Base-by-base conservation (phyloP, 257 asterid species). In the Orobanche coerulescens region DNA sequence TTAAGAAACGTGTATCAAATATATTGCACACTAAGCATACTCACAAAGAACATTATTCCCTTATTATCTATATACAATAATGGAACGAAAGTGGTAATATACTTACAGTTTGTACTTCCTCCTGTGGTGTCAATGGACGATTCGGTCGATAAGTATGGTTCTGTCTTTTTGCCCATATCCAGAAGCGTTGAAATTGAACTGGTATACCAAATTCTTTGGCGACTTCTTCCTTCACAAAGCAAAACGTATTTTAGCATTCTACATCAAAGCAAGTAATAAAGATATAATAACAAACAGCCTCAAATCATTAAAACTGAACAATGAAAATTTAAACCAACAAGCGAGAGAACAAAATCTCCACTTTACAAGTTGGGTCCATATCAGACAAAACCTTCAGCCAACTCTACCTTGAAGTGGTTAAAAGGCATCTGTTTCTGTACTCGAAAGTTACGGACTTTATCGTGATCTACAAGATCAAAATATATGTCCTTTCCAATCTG, bases 91-190 rank as follows among this genome's bases (percentile, higher is more conserved):
- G 5, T 11, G 26, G 8, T 14, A 12, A 67, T 16, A 20, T 15
- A 52, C 49, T 76, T 78, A 92, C 96, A 60, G 91, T 73, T 71
- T 84, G 95, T 56, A 85, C 71, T 78, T 92, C 98, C 73, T 92
- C 96, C 58, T 79, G 94, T n/a, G 87, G 83, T 7, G 87, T 79
- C 71, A 92, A 71, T n/a, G 96, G 96, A 61, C 98, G 83, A 76
- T 88, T 88, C 28, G 95, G 98, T 59, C 98, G 95, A 36, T 78
- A 91, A n/a, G 96, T 91, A 73, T 88, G 96, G 80, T 92, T 92
- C 75, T 88, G 96, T 61, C 98, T 79, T 76, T 84, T 92, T 40
- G 98, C 96, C 98, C 98, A 92, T 59, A 88, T 71, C 96, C 98
- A 92, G 66, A 84, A 92, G 30, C 98, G 95, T 78, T 81, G 96